A percentile compares a stretch with the other conserved stretches of the same genome.
These are phyloP conservation scores for Neurospora sp. DNA, from an alignment of 495 filamentous ascomycete species.

Conservation along the genomic window DNA sequence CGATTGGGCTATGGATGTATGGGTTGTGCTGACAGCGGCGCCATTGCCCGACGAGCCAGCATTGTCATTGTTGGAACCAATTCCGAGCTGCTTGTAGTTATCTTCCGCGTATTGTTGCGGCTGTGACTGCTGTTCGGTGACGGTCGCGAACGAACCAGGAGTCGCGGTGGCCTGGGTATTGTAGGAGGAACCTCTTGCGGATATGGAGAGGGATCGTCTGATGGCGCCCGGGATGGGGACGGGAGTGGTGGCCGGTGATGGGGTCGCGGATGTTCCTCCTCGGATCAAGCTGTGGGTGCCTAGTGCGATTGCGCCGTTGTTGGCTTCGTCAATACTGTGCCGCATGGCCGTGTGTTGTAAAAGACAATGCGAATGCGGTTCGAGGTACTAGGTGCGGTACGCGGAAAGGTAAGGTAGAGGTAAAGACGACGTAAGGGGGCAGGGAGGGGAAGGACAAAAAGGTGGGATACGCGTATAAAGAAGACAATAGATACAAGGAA, in stretches of 20 bases:
- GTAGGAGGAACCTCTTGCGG: neutral
- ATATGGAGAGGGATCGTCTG: neutral
- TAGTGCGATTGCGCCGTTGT: conserved; percentile 7
- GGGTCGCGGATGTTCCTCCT: neutral
- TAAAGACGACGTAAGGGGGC: neutral
- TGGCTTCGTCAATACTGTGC: neutral
- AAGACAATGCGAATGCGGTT: conserved; percentile 2
- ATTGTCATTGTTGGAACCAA: neutral
- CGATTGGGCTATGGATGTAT: conserved; percentile 5
- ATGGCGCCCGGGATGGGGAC: neutral
- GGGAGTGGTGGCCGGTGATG: neutral
- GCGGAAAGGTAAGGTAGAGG: neutral
- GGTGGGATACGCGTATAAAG: neutral
- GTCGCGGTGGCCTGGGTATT: neutral
- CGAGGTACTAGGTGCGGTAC: neutral
- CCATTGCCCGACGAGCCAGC: conserved; percentile 2
- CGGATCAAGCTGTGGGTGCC: conserved; percentile 3
- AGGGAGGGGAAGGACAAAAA: neutral
- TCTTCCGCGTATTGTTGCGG: conserved; percentile 5
- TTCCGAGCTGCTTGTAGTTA: conserved; percentile 12
- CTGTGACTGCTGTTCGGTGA: neutral
- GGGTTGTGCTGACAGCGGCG: neutral
- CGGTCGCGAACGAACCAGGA: neutral
- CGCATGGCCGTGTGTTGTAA: neutral
- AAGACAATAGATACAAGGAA: neutral